Evolutionary conservation across 306 rosid genomes (phyloP).

Genomic region (Trifolium dubium): DNA sequence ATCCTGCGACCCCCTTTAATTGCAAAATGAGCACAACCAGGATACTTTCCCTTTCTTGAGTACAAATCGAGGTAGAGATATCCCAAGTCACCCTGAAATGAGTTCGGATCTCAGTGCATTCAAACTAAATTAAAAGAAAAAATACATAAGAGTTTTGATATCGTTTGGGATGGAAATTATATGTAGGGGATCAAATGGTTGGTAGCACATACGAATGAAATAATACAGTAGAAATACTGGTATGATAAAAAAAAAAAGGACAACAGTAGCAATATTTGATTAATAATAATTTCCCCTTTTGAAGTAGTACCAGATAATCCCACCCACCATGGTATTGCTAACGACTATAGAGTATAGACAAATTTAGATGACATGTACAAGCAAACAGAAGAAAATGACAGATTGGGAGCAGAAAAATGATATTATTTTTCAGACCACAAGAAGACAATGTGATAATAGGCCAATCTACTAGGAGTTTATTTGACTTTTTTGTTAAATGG

Average conservation of each 20-base stretch:
- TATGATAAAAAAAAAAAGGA: background rate
- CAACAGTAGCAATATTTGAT: background rate
- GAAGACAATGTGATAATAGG: slow-evolving; percentile 6
- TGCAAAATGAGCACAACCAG: slow-evolving; percentile 66
- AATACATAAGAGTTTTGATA: slow-evolving; percentile 4
- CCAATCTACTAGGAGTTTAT: slow-evolving; percentile 5
- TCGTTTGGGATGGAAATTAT: slow-evolving; percentile 16
- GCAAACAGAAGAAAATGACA: slow-evolving; percentile 12
- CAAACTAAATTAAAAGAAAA: slow-evolving; percentile 8
- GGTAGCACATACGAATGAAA: slow-evolving; percentile 15
- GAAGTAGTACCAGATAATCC: too few relatives aligned
- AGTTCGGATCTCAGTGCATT: slow-evolving; percentile 28
- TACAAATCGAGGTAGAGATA: slow-evolving; percentile 58
- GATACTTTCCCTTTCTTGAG: slow-evolving; percentile 60
- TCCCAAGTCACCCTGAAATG: slow-evolving; percentile 59
- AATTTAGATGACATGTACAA: background rate
- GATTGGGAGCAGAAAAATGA: background rate
- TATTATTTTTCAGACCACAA: background rate
- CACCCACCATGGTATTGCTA: too few relatives aligned
- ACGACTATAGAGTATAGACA: too few relatives aligned
- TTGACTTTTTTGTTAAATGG: slow-evolving; percentile 5
- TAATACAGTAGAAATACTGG: background rate
- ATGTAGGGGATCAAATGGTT: slow-evolving; percentile 4
- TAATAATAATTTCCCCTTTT: too few relatives aligned
- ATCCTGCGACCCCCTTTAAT: slow-evolving; percentile 59